A percentile compares a stretch with the other conserved stretches of the same genome.
phyloP scores from a whole-genome alignment of 1,139 yeast species.

The Hansenula anomala region DNA sequence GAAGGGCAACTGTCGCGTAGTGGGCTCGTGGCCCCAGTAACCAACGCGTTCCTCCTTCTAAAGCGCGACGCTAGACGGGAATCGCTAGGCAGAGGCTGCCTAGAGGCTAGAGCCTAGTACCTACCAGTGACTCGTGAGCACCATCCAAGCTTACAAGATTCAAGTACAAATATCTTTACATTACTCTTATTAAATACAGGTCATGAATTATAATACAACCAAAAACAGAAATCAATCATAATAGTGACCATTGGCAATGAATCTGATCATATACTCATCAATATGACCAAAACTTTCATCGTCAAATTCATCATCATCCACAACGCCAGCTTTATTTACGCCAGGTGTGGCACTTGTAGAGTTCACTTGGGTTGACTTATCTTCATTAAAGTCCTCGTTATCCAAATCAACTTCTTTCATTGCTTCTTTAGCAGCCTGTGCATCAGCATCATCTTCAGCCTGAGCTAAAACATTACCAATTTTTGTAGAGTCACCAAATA shows the following conservation, averaged over 20 bases:
- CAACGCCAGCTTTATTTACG: slow-evolving; percentile 9
- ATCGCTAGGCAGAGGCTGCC: no score
- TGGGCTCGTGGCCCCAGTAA: no score
- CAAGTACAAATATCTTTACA: no score
- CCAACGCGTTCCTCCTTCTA: no score
- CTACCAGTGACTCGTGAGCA: no score
- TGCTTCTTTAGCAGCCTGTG: slow-evolving; percentile 86
- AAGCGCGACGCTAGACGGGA: background rate
- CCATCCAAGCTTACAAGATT: no score
- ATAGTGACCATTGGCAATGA: slow-evolving; percentile 78
- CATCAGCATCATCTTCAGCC: slow-evolving; percentile 96
- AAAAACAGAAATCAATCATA: slow-evolving; percentile 33
- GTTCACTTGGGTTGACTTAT: slow-evolving; percentile 8
- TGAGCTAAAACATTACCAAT: slow-evolving; percentile 74
- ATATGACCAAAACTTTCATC: slow-evolving; percentile 84
- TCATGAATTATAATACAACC: no score
- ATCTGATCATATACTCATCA: slow-evolving; percentile 94
- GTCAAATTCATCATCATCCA: slow-evolving; percentile 33
- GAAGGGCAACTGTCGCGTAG: background rate
- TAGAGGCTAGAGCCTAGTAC: no score
- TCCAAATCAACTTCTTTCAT: slow-evolving; percentile 83
- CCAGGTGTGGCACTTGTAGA: background rate
- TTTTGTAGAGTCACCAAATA: slow-evolving; percentile 35
- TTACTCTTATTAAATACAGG: background rate
- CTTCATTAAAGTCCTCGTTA: slow-evolving; percentile 74